A percentile compares a stretch with the other conserved stretches of the same genome.
Conservation (phyloP, 495 filamentous ascomycete species). For the Neurospora tetraspora region DNA sequence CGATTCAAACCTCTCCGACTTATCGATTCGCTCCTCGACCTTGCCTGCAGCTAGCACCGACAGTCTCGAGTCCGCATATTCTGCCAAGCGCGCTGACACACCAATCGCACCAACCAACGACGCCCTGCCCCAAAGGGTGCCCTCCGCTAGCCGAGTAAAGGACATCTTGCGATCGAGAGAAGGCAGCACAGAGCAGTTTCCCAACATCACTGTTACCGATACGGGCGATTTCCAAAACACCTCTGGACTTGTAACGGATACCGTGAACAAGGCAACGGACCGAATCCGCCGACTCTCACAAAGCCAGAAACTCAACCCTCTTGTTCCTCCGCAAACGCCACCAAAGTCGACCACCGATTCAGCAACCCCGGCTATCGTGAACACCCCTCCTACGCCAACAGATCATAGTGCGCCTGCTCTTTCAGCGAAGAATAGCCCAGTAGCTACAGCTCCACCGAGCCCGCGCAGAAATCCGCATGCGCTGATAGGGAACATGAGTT, state of each 20-base stretch:
- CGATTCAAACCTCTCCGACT: constrained; percentile 15
- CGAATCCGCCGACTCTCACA: constrained; percentile 18
- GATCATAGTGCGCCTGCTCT: constrained; percentile 17
- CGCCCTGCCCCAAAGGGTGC: constrained; percentile 28
- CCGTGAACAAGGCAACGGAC: constrained; percentile 4
- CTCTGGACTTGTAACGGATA: background rate
- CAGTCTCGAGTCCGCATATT: constrained; percentile 12
- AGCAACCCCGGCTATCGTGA: constrained; percentile 41
- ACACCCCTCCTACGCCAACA: constrained; percentile 47
- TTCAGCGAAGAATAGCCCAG: background rate
- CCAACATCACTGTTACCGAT: constrained; percentile 13
- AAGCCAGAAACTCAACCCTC: constrained; percentile 27
- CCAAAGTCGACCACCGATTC: constrained; percentile 23
- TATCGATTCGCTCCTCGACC: constrained; percentile 9
- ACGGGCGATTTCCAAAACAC: constrained; percentile 4
- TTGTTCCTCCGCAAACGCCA: constrained; percentile 33
- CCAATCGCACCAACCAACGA: constrained; percentile 7
- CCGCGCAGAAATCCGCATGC: constrained; percentile 26
- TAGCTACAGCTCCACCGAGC: constrained; percentile 14
- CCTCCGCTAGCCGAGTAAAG: constrained; percentile 35
- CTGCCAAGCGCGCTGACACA: constrained; percentile 11
- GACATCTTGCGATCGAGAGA: constrained; percentile 36
- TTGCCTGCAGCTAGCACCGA: constrained; percentile 13
- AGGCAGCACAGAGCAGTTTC: constrained; percentile 11
- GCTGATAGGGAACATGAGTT: constrained; percentile 60